These are phyloP conservation scores for Favolaschia claudopus DNA, from an alignment of 768 basidiomycete genomes.

Conservation along the genomic window DNA sequence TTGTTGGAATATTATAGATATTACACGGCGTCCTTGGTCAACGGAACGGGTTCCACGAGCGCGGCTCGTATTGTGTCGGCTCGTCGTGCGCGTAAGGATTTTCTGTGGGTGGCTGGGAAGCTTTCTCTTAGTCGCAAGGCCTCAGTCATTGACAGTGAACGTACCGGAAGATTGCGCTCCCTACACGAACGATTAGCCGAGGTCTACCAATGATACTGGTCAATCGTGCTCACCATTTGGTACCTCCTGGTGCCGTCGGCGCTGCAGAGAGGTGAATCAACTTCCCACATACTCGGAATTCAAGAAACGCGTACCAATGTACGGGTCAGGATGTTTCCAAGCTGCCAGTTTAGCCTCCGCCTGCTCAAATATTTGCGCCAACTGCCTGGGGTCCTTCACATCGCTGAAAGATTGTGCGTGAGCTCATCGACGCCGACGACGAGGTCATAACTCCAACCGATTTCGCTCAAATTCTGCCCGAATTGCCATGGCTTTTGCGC, in stretches of 20 bases:
- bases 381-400: conserved; percentile 83
- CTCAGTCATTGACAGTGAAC: conserved; percentile 28
- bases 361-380: conserved; percentile 78
- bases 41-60: conserved; percentile 14
- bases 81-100: conserved; percentile 53
- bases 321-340: conserved; percentile 89
- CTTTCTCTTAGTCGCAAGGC: not conserved
- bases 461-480: conserved; percentile 94
- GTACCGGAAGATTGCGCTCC: conserved; percentile 85
- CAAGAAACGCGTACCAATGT: conserved; percentile 80
- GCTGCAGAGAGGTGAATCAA: conserved; percentile 51
- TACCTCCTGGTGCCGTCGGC: conserved; percentile 85
- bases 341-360: conserved; percentile 78
- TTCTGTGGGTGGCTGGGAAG: conserved; percentile 48
- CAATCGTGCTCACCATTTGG: conserved; percentile 81
- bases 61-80: conserved; percentile 16
- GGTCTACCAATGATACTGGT: not conserved
- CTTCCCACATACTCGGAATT: not conserved
- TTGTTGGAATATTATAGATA: too few species aligned
- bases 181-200: conserved; percentile 38
- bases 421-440: not conserved
- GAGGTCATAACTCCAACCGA: conserved; percentile 60
- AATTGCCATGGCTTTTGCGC: conserved; percentile 83
- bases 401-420: conserved; percentile 53
- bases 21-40: not conserved